These are phyloP conservation scores for Backusella mclennaniae DNA, from an alignment of 192 early-diverging fungal species.

Conservation along the genomic window DNA sequence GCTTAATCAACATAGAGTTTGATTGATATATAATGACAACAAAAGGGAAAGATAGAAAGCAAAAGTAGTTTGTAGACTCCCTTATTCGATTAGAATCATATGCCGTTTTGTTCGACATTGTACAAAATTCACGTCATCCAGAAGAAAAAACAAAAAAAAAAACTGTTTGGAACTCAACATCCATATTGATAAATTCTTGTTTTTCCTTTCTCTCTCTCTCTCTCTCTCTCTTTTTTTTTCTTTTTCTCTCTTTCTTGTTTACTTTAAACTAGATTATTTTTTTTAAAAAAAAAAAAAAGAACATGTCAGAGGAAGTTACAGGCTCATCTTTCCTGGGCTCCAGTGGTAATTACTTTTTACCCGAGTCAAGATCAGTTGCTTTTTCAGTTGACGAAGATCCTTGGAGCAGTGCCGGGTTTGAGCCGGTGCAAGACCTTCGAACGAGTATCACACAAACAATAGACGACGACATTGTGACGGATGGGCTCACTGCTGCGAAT, in stretches of 20 bases:
- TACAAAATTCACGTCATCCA: constrained; percentile 1
- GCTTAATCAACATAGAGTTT: no score
- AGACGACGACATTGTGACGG: not conserved
- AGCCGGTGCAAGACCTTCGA: not conserved
- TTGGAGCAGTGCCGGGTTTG: constrained; percentile 15
- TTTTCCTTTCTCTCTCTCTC: not conserved
- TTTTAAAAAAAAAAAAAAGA: not conserved
- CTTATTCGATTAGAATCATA: not conserved
- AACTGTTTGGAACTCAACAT: not conserved
- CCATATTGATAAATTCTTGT: not conserved
- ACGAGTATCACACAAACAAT: not conserved
- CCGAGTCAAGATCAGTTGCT: constrained; percentile 5
- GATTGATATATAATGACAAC: not conserved
- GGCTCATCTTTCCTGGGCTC: not conserved
- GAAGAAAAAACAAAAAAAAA: not conserved
- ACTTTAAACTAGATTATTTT: not conserved
- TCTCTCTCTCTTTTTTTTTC: not conserved
- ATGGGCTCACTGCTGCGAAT: constrained; percentile 6
- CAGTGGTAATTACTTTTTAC: constrained; percentile 6
- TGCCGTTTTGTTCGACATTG: not conserved
- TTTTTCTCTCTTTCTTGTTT: not conserved
- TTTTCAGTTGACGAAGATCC: constrained; percentile 24
- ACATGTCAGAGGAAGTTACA: not conserved
- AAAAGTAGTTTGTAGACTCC: not conserved
- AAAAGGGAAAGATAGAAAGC: not conserved